phyloP scores from a whole-genome alignment of 2,329 filamentous ascomycete genomes.

The Plenodomus biglobosus region DNA sequence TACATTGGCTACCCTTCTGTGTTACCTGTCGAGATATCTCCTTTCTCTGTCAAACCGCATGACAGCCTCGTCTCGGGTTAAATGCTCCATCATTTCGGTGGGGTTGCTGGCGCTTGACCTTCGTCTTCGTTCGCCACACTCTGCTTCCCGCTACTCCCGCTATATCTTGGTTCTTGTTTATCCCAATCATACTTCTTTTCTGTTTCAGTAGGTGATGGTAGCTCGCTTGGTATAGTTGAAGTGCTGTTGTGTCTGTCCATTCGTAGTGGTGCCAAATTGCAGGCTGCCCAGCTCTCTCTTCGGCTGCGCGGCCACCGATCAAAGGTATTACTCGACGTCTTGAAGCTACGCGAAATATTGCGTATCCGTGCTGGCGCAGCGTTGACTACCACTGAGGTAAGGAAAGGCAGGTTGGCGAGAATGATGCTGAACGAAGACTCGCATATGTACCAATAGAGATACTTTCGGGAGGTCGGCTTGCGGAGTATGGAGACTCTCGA shows the following conservation, averaged over 20 bases:
- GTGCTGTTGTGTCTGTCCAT: background rate
- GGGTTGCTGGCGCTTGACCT: conserved; percentile 2
- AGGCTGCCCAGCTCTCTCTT: conserved; percentile 1
- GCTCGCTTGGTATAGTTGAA: background rate
- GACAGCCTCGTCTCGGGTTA: conserved; percentile 8
- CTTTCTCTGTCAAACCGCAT: conserved; percentile 12
- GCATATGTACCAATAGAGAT: conserved; percentile 21
- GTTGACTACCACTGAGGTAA: conserved; percentile 25
- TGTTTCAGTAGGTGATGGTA: background rate
- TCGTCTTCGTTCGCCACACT: background rate
- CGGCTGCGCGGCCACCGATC: conserved; percentile 21
- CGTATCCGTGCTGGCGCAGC: conserved; percentile 16
- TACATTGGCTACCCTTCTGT: conserved; percentile 10
- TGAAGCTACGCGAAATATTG: conserved; percentile 2
- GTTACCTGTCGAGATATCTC: conserved; percentile 1
- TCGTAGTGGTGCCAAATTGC: background rate
- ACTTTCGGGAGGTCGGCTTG: conserved; percentile 1
- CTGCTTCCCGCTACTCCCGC: background rate
- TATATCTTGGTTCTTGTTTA: background rate
- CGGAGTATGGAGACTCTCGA: conserved; percentile 17
- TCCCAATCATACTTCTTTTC: background rate
- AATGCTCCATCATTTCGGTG: conserved; percentile 1
- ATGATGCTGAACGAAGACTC: conserved; percentile 20
- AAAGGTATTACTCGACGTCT: conserved; percentile 13
- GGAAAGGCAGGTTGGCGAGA: conserved; percentile 35